Conservation (phyloP, 1,139 yeast genomes). For the Suhomyces yuchorum region DNA sequence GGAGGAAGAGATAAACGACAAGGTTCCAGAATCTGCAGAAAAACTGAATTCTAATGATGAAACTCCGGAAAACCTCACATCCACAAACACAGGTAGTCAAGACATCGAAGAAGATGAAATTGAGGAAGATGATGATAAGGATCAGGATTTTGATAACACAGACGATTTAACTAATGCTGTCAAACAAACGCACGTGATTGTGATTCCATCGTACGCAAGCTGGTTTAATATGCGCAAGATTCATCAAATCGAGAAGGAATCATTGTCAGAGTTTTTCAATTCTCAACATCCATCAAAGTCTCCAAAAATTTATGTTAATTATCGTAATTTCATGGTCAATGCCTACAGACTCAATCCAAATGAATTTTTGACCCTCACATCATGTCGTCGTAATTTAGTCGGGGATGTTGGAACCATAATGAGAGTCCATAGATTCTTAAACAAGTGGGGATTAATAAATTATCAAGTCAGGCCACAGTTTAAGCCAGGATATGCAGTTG, state of each 20-base stretch:
- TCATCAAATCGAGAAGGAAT: constrained; percentile 64
- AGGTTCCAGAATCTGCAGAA: neutral
- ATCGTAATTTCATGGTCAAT: constrained; percentile 92
- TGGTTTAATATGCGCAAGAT: constrained; percentile 84
- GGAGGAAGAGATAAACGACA: neutral
- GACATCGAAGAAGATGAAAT: neutral
- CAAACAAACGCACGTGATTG: constrained; percentile 80
- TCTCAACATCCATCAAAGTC: constrained; percentile 78
- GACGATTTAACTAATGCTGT: constrained; percentile 15
- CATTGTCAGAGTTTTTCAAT: constrained; percentile 89
- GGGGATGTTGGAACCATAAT: constrained; percentile 96
- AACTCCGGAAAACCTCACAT: neutral
- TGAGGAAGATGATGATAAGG: constrained; percentile 4
- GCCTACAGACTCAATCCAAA: constrained; percentile 90
- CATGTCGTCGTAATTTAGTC: constrained; percentile 89
- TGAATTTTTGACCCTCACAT: constrained; percentile 89
- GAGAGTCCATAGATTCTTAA: constrained; percentile 86
- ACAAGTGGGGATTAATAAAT: constrained; percentile 95
- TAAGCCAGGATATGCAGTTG: constrained; percentile 64
- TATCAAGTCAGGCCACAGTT: constrained; percentile 81
- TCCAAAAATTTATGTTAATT: constrained; percentile 81
- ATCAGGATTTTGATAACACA: constrained; percentile 2
- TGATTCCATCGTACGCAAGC: constrained; percentile 89
- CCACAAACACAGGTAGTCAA: neutral
- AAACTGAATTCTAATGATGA: neutral